Evolutionary conservation across 768 basidiomycete genomes (phyloP).

Genomic region (Tulasnella sp.): DNA sequence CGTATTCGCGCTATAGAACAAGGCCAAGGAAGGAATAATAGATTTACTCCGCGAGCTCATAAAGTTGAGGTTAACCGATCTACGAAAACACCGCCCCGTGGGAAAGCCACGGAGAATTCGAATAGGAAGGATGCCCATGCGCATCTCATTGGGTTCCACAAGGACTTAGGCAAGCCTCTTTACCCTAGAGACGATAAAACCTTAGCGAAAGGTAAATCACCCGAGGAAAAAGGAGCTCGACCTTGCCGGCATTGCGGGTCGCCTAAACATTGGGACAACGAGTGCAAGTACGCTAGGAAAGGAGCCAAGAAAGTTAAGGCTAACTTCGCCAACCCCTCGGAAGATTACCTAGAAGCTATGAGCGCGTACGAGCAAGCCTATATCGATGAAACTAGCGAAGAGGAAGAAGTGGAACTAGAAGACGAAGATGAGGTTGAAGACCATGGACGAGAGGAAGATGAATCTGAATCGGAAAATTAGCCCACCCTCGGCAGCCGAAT

Average conservation of each 20-base stretch:
- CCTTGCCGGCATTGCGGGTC: slow-evolving; percentile 42
- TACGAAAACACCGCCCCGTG: neutral
- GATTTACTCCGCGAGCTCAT: neutral
- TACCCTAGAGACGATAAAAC: slow-evolving; percentile 36
- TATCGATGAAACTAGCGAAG: slow-evolving; percentile 26
- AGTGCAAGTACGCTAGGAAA: slow-evolving; percentile 38
- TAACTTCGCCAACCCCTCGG: slow-evolving; percentile 27
- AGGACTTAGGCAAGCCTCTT: slow-evolving; percentile 27
- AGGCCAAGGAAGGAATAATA: neutral
- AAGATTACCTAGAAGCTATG: slow-evolving; percentile 12
- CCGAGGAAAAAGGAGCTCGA: slow-evolving; percentile 35
- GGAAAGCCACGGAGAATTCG: neutral
- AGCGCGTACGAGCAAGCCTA: slow-evolving; percentile 38
- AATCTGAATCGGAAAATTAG: neutral
- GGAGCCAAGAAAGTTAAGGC: slow-evolving; percentile 32
- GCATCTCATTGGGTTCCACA: slow-evolving; percentile 23
- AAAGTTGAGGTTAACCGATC: neutral
- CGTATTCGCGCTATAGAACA: neutral
- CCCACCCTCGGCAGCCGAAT: neutral
- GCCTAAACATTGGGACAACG: slow-evolving; percentile 6
- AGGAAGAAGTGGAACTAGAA: neutral
- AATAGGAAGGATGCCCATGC: neutral
- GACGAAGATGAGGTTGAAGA: neutral
- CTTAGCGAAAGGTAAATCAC: slow-evolving; percentile 31
- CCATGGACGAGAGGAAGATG: neutral